Evolutionary conservation across 108 stramenopile species (phyloP).

Genomic region (Pseudonitzschia multiseries): DNA sequence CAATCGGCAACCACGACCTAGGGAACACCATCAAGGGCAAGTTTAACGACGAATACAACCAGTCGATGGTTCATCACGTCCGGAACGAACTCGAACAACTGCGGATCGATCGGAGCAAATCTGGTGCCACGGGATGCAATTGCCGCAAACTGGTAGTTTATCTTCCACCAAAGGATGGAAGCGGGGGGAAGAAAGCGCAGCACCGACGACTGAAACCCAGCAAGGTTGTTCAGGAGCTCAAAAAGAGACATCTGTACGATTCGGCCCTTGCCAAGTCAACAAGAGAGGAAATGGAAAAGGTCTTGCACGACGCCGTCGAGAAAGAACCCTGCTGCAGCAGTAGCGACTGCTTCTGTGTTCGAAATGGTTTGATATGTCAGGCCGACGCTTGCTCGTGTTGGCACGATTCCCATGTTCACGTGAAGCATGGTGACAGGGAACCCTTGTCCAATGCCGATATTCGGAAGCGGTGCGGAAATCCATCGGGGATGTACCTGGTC

Average conservation of each 20-base stretch:
- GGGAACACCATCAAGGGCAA: slow-evolving; percentile 10
- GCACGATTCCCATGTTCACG: slow-evolving; percentile 63
- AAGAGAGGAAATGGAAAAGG: slow-evolving; percentile 63
- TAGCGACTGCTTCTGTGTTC: slow-evolving; percentile 70
- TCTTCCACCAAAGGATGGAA: slow-evolving; percentile 51
- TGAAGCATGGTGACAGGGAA: background rate
- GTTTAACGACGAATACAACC: slow-evolving; percentile 45
- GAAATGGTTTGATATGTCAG: slow-evolving; percentile 81
- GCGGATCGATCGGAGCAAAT: slow-evolving; percentile 56
- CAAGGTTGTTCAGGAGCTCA: slow-evolving; percentile 71
- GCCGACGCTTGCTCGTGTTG: slow-evolving; percentile 84
- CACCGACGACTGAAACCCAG: slow-evolving; percentile 63
- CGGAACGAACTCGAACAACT: slow-evolving; percentile 79
- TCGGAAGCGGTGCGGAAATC: slow-evolving; percentile 69
- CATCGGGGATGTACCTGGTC: slow-evolving; percentile 68
- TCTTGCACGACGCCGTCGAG: slow-evolving; percentile 64
- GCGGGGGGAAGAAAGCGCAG: slow-evolving; percentile 63
- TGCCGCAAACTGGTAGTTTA: slow-evolving; percentile 81
- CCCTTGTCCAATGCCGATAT: slow-evolving; percentile 43
- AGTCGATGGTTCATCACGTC: slow-evolving; percentile 56
- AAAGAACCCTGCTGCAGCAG: slow-evolving; percentile 71
- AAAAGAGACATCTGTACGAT: slow-evolving; percentile 64
- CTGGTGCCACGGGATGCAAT: slow-evolving; percentile 65
- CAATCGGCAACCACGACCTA: slow-evolving; percentile 1
- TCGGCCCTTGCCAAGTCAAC: slow-evolving; percentile 25